phyloP scores from a whole-genome alignment of 164 flowering plant species.

The Taxillus chinensis region DNA sequence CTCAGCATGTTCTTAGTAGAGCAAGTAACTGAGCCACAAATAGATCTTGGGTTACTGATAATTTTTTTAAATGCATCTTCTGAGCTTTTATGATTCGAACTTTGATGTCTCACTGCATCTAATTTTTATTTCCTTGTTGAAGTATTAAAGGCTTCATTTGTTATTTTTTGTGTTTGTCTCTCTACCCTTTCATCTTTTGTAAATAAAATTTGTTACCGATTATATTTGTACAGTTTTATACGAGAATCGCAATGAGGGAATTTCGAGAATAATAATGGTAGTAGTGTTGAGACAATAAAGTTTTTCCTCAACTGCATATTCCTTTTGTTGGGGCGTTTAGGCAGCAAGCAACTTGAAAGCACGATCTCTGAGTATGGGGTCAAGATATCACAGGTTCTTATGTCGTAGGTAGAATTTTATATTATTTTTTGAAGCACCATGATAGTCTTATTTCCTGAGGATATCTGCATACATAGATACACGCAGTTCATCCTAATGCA shows the following conservation, averaged over 20 bases:
- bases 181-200: not conserved
- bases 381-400: constrained; percentile 35
- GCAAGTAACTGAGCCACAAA: no score
- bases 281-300: constrained; percentile 53
- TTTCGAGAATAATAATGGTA: constrained; percentile 21
- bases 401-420: constrained; percentile 48
- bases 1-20: no score
- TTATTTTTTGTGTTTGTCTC: not conserved
- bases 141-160: no score
- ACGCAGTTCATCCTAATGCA: no score
- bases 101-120: no score
- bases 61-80: no score
- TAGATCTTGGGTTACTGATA: no score
- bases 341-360: constrained; percentile 40
- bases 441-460: not conserved
- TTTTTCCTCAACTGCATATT: no score
- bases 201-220: constrained; percentile 9
- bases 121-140: no score
- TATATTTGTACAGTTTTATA: constrained; percentile 36
- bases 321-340: constrained; percentile 70
- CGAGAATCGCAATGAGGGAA: constrained; percentile 26
- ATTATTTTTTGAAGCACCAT: not conserved
- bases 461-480: not conserved
- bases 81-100: no score
- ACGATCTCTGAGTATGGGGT: constrained; percentile 38